Evolutionary conservation across 2,329 filamentous ascomycete species (phyloP).

Genomic region (Xylaria sp.): DNA sequence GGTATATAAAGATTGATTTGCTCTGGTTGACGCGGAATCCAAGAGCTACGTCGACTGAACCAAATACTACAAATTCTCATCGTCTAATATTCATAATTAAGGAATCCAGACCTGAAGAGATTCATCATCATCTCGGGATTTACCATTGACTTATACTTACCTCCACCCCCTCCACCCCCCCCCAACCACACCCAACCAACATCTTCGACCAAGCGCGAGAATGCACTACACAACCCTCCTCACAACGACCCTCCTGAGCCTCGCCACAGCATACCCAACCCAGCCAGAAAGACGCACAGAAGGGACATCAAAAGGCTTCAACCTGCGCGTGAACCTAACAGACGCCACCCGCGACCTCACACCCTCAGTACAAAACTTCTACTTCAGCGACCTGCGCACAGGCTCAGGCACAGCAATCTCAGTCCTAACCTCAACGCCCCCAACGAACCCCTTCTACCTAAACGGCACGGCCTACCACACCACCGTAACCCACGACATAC

Average conservation of each 20-base stretch:
- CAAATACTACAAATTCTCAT: background rate
- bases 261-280: constrained; percentile 15
- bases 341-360: background rate
- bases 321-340: constrained; percentile 17
- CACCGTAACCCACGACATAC: constrained; percentile 22
- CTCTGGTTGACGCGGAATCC: background rate
- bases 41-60: background rate
- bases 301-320: constrained; percentile 24
- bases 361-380: background rate
- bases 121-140: background rate
- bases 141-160: background rate
- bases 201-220: background rate
- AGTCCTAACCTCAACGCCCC: background rate
- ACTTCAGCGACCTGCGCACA: constrained; percentile 10
- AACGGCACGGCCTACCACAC: constrained; percentile 29
- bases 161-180: background rate
- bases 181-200: background rate
- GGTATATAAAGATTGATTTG: background rate
- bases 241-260: constrained; percentile 6
- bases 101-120: no score
- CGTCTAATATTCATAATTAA: background rate
- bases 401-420: constrained; percentile 22
- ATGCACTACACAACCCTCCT: constrained; percentile 22
- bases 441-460: constrained; percentile 15
- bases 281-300: background rate